These are phyloP conservation scores for Zostera marina DNA, from an alignment of 116 monocot species.

Conservation along the genomic window DNA sequence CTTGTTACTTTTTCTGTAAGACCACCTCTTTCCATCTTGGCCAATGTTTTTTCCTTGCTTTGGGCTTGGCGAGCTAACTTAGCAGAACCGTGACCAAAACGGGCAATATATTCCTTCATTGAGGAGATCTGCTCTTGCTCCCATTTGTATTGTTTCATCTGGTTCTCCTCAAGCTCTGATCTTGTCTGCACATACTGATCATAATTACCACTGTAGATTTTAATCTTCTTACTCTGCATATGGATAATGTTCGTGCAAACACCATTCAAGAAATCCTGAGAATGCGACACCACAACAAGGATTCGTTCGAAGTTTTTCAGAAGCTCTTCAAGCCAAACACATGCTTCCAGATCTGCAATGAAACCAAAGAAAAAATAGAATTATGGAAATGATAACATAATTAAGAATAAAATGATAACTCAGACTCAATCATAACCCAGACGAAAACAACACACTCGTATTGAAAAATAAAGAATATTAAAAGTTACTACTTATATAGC, in stretches of 20 bases:
- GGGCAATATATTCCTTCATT: slow-evolving; percentile 99
- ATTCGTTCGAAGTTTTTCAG: slow-evolving; percentile 89
- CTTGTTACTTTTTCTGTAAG: slow-evolving; percentile 74
- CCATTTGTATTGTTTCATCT: slow-evolving; percentile 99
- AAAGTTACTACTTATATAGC: no score
- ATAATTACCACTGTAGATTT: slow-evolving; percentile 81
- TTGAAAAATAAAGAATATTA: no score
- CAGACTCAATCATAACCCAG: not conserved
- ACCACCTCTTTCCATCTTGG: slow-evolving; percentile 98
- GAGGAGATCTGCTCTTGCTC: slow-evolving; percentile 88
- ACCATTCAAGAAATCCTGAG: slow-evolving; percentile 94
- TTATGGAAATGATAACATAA: not conserved
- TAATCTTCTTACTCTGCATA: slow-evolving; percentile 92
- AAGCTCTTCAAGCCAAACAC: slow-evolving; percentile 90
- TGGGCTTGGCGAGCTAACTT: slow-evolving; percentile 98
- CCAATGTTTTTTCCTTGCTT: slow-evolving; percentile 95
- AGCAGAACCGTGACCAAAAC: slow-evolving; percentile 94
- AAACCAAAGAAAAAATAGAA: not conserved
- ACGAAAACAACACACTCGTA: no score
- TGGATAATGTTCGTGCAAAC: slow-evolving; percentile 98
- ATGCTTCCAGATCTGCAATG: slow-evolving; percentile 82
- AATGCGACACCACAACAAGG: slow-evolving; percentile 88
- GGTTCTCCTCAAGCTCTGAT: slow-evolving; percentile 88
- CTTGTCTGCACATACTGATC: slow-evolving; percentile 88
- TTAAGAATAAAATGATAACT: not conserved